phyloP scores from a whole-genome alignment of 2,329 filamentous ascomycete genomes.

The Trichoderma polysporum region DNA sequence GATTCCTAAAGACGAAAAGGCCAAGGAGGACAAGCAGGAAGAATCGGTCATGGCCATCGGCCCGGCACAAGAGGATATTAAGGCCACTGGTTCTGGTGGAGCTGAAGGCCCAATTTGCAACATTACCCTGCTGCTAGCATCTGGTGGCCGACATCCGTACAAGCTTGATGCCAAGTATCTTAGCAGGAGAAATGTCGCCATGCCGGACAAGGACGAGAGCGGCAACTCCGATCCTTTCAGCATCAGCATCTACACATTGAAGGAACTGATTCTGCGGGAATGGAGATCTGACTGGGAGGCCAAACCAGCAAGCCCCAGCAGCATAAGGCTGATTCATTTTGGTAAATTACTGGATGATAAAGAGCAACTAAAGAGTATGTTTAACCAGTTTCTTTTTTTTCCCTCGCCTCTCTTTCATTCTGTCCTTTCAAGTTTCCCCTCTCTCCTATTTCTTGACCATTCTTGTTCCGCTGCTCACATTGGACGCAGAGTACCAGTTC shows the following conservation, averaged over 20 bases:
- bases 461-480: background rate
- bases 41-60: constrained; percentile 45
- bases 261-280: constrained; percentile 89
- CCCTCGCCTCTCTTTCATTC: no score
- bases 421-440: background rate
- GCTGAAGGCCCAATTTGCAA: constrained; percentile 53
- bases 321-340: constrained; percentile 88
- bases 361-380: constrained; percentile 75
- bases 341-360: constrained; percentile 91
- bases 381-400: constrained; percentile 1
- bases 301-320: constrained; percentile 80
- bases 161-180: constrained; percentile 87
- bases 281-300: constrained; percentile 93
- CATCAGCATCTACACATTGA: constrained; percentile 90
- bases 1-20: constrained; percentile 1
- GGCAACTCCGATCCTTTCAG: constrained; percentile 75
- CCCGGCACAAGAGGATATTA: constrained; percentile 44
- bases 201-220: constrained; percentile 62
- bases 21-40: constrained; percentile 27
- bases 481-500: constrained; percentile 70
- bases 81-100: constrained; percentile 33
- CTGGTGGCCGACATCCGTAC: constrained; percentile 82
- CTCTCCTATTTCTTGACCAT: background rate
- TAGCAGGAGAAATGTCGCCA: constrained; percentile 72
- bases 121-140: constrained; percentile 82